Percentiles rank a stretch among this genome's conserved stretches.
Conservation (phyloP, 2,329 filamentous ascomycete genomes). For the Chaetomium strumarium region DNA sequence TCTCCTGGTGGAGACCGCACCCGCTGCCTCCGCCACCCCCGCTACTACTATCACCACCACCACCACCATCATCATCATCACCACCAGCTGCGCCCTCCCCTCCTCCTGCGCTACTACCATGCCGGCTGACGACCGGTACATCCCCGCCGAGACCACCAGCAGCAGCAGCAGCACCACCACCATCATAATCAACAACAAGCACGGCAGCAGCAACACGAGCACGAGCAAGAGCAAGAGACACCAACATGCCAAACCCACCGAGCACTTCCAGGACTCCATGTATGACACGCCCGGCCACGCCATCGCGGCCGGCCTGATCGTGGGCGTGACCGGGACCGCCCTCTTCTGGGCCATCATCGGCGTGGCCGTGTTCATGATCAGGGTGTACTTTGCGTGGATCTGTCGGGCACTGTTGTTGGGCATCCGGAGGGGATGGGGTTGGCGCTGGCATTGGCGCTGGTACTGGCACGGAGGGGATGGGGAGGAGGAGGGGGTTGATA, state of each 20-base stretch:
- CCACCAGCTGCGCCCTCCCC: not conserved
- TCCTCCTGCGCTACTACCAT: too few species aligned
- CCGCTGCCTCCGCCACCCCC: too few species aligned
- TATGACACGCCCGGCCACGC: conserved; percentile 1
- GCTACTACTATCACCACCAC: not conserved
- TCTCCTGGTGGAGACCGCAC: too few species aligned
- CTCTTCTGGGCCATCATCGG: conserved; percentile 1
- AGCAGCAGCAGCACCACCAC: not conserved
- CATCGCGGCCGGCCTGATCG: not conserved
- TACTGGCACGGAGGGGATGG: not conserved
- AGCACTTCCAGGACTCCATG: not conserved
- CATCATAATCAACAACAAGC: not conserved
- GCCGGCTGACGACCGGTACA: too few species aligned
- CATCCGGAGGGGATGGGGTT: not conserved
- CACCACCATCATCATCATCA: not conserved
- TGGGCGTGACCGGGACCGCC: not conserved
- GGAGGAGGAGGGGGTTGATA: not conserved
- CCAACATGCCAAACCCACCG: not conserved
- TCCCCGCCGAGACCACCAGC: not conserved
- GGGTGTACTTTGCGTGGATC: not conserved
- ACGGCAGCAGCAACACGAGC: not conserved
- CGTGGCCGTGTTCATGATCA: not conserved
- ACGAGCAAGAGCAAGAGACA: not conserved
- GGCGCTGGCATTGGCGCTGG: too few species aligned
- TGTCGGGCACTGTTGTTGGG: not conserved